Conservation (phyloP, 2,329 filamentous ascomycete genomes). For the Exophiala sp. region DNA sequence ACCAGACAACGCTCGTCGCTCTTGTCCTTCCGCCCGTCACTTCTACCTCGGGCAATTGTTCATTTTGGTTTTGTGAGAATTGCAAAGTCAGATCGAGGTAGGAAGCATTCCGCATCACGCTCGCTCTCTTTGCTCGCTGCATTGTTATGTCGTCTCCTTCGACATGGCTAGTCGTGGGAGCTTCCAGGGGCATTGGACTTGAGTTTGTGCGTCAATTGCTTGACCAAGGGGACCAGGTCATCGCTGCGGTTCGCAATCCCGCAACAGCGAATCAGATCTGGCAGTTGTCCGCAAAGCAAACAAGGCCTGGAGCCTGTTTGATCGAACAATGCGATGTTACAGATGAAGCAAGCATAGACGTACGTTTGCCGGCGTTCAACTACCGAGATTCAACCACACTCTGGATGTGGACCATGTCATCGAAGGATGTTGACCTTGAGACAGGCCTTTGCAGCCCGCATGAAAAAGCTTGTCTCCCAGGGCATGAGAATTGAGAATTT, state of each 20-base stretch:
- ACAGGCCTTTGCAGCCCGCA: constrained; percentile 43
- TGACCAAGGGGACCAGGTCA: constrained; percentile 46
- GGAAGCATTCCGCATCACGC: not conserved
- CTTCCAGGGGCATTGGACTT: constrained; percentile 41
- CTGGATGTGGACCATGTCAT: not conserved
- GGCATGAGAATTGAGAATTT: constrained; percentile 50
- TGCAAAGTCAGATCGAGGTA: not conserved
- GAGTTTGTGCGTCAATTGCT: constrained; percentile 53
- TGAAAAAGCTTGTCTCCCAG: constrained; percentile 38
- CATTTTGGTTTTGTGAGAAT: not conserved
- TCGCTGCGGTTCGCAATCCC: constrained; percentile 50
- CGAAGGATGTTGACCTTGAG: constrained; percentile 9
- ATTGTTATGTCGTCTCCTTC: constrained; percentile 3
- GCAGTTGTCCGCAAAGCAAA: constrained; percentile 34
- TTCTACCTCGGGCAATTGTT: constrained; percentile 1
- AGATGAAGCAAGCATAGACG: constrained; percentile 50
- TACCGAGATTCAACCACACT: constrained; percentile 1
- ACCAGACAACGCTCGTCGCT: too few relatives aligned
- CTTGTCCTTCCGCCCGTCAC: constrained; percentile 1
- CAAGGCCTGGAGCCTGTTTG: constrained; percentile 32
- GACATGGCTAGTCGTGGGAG: constrained; percentile 35
- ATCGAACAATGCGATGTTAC: constrained; percentile 54
- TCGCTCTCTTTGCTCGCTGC: not conserved
- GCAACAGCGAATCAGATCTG: constrained; percentile 43
- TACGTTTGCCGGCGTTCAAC: constrained; percentile 28